phyloP scores from a whole-genome alignment of 108 stramenopile species.

The Cyclotella kingstonii region DNA sequence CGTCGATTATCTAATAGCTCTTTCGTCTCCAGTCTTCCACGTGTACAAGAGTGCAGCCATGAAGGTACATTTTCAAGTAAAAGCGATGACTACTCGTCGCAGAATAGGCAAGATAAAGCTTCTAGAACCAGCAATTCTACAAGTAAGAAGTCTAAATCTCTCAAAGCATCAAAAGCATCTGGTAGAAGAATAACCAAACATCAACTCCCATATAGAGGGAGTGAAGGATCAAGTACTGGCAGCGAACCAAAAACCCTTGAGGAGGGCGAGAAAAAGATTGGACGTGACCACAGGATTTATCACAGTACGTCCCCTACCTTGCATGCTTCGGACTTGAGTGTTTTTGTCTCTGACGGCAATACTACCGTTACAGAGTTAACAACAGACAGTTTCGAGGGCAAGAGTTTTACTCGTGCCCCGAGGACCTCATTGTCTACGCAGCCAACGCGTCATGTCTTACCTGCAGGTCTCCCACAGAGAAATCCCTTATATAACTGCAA shows the following conservation, averaged over 20 bases:
- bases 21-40: conserved; percentile 1
- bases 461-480: background rate
- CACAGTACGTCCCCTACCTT: background rate
- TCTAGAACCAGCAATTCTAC: background rate
- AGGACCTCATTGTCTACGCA: background rate
- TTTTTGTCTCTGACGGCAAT: conserved; percentile 3
- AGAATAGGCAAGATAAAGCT: background rate
- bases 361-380: conserved; percentile 9
- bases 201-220: background rate
- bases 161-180: background rate
- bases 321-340: background rate
- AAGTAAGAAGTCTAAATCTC: background rate
- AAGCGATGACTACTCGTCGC: background rate
- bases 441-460: background rate
- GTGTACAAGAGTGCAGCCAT: conserved; percentile 2
- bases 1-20: conserved; percentile 5
- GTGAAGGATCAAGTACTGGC: background rate
- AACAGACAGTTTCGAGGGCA: conserved; percentile 4
- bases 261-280: background rate
- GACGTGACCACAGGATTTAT: no score
- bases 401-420: no score
- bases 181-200: no score
- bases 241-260: conserved; percentile 4
- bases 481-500: background rate
- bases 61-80: no score